Base-by-base conservation (phyloP, 306 rosid genomes). In the Urtica urens region DNA sequence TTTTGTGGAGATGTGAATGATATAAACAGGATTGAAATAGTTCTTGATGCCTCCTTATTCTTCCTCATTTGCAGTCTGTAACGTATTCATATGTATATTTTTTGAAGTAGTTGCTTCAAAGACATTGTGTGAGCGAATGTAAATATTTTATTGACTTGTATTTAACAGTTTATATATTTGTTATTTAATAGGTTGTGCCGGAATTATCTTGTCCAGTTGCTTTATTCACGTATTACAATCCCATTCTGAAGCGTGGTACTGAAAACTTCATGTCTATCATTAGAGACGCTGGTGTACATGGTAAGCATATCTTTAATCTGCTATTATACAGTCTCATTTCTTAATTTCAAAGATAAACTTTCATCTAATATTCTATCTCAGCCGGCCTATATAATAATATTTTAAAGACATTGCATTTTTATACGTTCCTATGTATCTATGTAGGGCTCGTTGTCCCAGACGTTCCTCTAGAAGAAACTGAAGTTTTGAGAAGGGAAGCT, bases 391-490 rank as follows among this genome's bases (percentile, higher is more conserved):
- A n/a, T 49, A 40, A 27, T 21, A n/a, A 38, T 29, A 19, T 46
- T 35, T 3, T 35, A 28, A 9, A 51, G 26, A 51, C 31, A 24
- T 21, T 49, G 34, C 11, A 50, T 53, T 26, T 38, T 62, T 39
- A 12, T 24, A 9, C 31, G 17, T 34, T 48, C 13, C 28, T 23
- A 29, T 24, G 14, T 45, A 17, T 63, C 53, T 19, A 38, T 68
- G 65, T 59, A 81, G 97, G 97, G 51, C 87, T 90, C 55, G 94
- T 90, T 52, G 94, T 90, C 55, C 95, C 97, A 6, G 97, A 90
- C 63, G 95, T 90, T 60, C 95, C 97, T 37, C 65, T 84, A 42
- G 97, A 85, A 63, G 95, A 84, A 74, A 74, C 95, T 1, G 70
- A 63, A 19, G 43, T 23, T 62, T 46, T 90, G 69, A 79, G 95